These are phyloP conservation scores for Aspergillus kassunensis DNA, from an alignment of 495 filamentous ascomycete genomes.

Conservation along the genomic window DNA sequence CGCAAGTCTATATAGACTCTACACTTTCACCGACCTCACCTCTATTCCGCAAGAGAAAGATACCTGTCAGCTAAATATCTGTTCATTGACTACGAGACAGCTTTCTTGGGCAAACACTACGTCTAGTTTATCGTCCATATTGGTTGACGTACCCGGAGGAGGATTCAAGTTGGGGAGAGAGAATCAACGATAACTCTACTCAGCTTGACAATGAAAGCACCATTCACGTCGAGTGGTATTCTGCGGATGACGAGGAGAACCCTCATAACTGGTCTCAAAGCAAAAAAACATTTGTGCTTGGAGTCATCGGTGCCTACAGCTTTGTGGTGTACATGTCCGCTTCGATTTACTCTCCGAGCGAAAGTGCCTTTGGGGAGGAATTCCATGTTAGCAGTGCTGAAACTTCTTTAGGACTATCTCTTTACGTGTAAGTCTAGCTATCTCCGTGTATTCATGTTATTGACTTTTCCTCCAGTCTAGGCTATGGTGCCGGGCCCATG, in stretches of 20 bases:
- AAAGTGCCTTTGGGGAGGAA: constrained; percentile 24
- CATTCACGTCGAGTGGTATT: constrained; percentile 27
- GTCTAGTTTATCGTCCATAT: too few relatives aligned
- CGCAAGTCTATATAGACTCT: too few relatives aligned
- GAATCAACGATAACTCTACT: too few relatives aligned
- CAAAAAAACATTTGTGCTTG: constrained; percentile 40
- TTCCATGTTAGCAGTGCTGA: constrained; percentile 44
- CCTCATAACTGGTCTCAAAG: constrained; percentile 36
- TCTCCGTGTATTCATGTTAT: constrained; percentile 12
- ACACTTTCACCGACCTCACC: too few relatives aligned
- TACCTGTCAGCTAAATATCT: too few relatives aligned
- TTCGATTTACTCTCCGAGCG: constrained; percentile 20
- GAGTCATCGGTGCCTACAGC: constrained; percentile 19
- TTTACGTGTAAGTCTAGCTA: constrained; percentile 41
- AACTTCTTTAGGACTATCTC: constrained; percentile 45
- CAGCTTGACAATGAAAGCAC: too few relatives aligned
- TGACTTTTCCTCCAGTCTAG: constrained; percentile 16
- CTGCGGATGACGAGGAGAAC: constrained; percentile 34
- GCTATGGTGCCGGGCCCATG: constrained; percentile 38
- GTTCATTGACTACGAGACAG: too few relatives aligned
- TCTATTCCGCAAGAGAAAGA: too few relatives aligned
- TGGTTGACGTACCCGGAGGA: too few relatives aligned
- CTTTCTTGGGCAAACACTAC: too few relatives aligned
- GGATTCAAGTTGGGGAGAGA: too few relatives aligned
- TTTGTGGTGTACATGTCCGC: constrained; percentile 25